Base-by-base conservation (phyloP, 805 yeast species). In the Sugiyamaella qingdaonensis region DNA sequence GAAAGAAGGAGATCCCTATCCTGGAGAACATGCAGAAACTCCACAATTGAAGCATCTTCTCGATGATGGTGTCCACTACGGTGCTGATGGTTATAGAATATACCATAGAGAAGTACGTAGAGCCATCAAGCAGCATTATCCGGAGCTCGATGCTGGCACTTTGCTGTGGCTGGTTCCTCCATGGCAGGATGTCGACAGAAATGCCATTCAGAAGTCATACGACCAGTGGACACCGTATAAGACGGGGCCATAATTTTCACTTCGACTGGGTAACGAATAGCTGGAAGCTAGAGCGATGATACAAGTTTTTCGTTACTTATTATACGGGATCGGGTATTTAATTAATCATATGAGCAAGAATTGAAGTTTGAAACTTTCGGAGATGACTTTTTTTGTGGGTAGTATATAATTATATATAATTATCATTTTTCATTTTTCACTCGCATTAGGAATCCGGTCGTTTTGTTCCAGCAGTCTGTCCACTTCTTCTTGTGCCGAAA, bases 31-130 rank as follows among this genome's bases (percentile, higher is more conserved):
- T 7, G 53, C 11, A 0, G 47, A 43, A 27, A 44, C 39, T 24
- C 32, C 48, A 41, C 53, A 52, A 45, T 46, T 60, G 13, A 42
- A 32, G n/a, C 48, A 51, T 11, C 60, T 79, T 8, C 61, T 80
- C 18, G 56, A 61, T 10, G 84, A 79, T 55, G 91, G 91, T 4
- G 64, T 85, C 41, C 91, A 85, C 65, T 85, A 71, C 64, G 71
- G 78, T 2, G 79, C 80, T 0, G 63, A 67, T 24, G 84, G 81
- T 0, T 85, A 84, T 65, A 65, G 69, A 51, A 46, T 84, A 4
- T 66, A 78, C 56, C 82, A 65, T 56, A 67, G 75, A 16, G 78
- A 70, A 44, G 55, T 84, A 18, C 52, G 73, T 46, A 60, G 62
- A 36, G 61, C 66, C 3, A 78, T 85, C 41, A 58, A 64, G 2